Evolutionary conservation across 2,329 filamentous ascomycete genomes (phyloP).

Genomic region (Aspergillus versicolor): DNA sequence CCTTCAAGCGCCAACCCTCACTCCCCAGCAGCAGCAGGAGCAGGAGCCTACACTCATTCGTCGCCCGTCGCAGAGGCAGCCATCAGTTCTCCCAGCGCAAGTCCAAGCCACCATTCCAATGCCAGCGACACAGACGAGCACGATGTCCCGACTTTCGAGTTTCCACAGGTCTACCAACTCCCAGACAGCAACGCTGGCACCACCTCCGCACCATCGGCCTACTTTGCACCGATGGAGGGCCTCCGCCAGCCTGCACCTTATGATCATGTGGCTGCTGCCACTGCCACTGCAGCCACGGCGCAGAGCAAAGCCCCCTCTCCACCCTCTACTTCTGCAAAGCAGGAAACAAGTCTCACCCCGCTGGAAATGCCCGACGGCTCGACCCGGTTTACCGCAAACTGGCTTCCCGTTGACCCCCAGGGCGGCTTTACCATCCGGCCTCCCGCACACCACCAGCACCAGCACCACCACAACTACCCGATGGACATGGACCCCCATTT

Average conservation of each 20-base stretch:
- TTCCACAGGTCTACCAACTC: constrained; percentile 14
- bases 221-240: no score
- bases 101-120: constrained; percentile 17
- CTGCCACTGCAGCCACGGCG: no score
- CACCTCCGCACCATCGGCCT: no score
- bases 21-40: constrained; percentile 6
- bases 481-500: neutral
- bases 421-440: constrained; percentile 29
- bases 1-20: constrained; percentile 13
- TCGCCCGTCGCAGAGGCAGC: constrained; percentile 19
- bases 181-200: neutral
- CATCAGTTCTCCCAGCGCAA: constrained; percentile 21
- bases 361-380: constrained; percentile 36
- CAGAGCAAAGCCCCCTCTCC: no score
- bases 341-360: constrained; percentile 18
- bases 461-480: neutral
- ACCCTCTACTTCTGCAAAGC: neutral
- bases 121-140: constrained; percentile 25
- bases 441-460: neutral
- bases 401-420: constrained; percentile 31
- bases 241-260: no score
- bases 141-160: constrained; percentile 12
- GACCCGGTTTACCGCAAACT: constrained; percentile 31
- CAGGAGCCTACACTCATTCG: neutral
- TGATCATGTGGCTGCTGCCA: no score